phyloP scores from a whole-genome alignment of 208 protist species.

The Ichthyophonus hoferi region DNA sequence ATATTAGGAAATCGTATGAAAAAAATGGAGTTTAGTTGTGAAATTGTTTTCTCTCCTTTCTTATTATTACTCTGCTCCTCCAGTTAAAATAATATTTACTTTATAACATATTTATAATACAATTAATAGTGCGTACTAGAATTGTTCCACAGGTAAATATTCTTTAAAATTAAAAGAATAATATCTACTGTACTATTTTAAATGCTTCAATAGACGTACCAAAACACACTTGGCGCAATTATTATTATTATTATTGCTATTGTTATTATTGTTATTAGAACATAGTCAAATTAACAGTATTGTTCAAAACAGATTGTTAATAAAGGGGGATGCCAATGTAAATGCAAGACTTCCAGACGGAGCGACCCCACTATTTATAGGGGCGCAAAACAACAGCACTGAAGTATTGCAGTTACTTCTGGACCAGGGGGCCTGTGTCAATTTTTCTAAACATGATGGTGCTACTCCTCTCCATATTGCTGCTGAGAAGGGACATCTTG shows the following conservation, averaged over 20 bases:
- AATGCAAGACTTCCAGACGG: neutral
- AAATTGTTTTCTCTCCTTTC: no score
- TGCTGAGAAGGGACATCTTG: slow-evolving; percentile 20
- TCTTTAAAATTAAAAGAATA: neutral
- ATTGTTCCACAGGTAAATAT: no score
- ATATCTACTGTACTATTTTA: neutral
- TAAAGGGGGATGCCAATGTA: neutral
- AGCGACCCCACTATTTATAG: slow-evolving; percentile 21
- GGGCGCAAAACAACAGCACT: neutral
- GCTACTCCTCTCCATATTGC: slow-evolving; percentile 37
- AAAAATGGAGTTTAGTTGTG: no score
- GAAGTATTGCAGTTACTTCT: slow-evolving; percentile 17
- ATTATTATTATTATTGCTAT: neutral
- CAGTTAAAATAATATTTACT: no score
- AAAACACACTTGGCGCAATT: neutral
- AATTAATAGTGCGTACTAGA: no score
- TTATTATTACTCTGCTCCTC: no score
- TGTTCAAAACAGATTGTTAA: neutral
- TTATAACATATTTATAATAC: no score
- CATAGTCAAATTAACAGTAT: neutral
- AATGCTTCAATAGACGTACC: neutral
- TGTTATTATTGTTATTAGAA: neutral
- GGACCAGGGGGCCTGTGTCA: neutral
- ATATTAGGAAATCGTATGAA: no score
- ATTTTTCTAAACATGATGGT: slow-evolving; percentile 13